These are phyloP conservation scores for Blastobotrys attinorum DNA, from an alignment of 805 yeast genomes.

Conservation along the genomic window DNA sequence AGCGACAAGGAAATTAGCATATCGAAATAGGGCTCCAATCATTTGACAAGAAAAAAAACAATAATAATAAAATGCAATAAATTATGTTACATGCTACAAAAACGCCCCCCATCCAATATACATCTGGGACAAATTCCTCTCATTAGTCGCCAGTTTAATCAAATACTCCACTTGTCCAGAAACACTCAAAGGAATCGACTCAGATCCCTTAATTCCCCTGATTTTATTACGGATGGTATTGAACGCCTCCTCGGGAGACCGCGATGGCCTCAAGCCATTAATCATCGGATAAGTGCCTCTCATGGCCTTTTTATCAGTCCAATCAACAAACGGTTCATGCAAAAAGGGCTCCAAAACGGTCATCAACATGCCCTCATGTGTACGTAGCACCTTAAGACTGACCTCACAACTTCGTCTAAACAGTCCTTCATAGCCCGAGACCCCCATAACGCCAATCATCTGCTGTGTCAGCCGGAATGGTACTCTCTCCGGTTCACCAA, in stretches of 20 bases:
- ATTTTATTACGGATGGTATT: constrained; percentile 69
- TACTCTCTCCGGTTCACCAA: constrained; percentile 83
- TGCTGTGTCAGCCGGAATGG: constrained; percentile 90
- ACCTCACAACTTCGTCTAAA: constrained; percentile 83
- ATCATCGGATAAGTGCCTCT: constrained; percentile 5
- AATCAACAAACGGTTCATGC: constrained; percentile 85
- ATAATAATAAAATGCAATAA: too few species aligned
- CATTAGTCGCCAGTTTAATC: constrained; percentile 71
- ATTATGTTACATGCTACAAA: too few species aligned
- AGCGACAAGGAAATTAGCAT: too few species aligned
- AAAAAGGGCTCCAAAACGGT: constrained; percentile 86
- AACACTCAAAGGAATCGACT: constrained; percentile 80
- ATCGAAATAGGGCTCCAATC: too few species aligned
- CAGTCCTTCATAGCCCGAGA: constrained; percentile 82
- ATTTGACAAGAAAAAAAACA: too few species aligned
- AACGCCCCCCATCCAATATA: constrained; percentile 90
- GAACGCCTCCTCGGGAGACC: constrained; percentile 58
- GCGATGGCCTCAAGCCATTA: constrained; percentile 20
- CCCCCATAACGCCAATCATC: constrained; percentile 82
- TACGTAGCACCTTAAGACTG: constrained; percentile 61
- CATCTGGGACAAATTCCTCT: constrained; percentile 71
- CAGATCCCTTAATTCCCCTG: constrained; percentile 72
- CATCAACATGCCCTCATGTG: constrained; percentile 76
- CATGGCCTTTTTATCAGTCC: constrained; percentile 42
- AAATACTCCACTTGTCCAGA: constrained; percentile 89